Base-by-base conservation (phyloP, 257 asterid genomes). In the Solanum ahanhuiri region DNA sequence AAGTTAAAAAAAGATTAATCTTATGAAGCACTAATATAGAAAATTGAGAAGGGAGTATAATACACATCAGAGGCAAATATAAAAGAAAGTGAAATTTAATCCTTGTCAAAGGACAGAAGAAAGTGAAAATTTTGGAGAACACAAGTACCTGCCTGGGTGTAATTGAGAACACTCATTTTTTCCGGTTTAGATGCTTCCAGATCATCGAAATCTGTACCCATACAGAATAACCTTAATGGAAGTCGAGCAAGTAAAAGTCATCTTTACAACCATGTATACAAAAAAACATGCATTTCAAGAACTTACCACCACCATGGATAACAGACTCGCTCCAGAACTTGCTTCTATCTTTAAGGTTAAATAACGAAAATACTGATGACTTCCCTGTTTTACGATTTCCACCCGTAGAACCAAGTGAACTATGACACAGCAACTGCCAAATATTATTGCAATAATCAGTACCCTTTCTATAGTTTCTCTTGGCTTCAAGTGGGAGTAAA, bases 91-190 rank as follows among this genome's bases (percentile, higher is more conserved):
- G 14, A 30, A 43, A 43, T 28, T 9, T 45, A 60, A 60, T 60
- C 69, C 69, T 60, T 60, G 30, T 60, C 9, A 79, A 28, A 57
- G 31, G 3, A 28, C 0, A 48, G 31, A 48, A 79, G n/a, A 48
- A 79, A 79, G 23, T 30, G 4, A 30, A 43, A 25, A 45, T 9
- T 17, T 79, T 71, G 82, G 83, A 67, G 81, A 72, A 85, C 90
- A 91, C 88, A 94, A 93, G 92, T 96, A 96, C 99, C 99, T 95
- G 99, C 98, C 98, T 95, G 94, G 90, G 99, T 95, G 97, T 92
- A 96, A 93, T 95, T 95, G 89, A 88, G 48, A 81, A 90, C 87
- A 89, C 91, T 90, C 77, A 85, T 87, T 93, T 93, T 95, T 67
- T 69, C 93, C 12, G 93, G 95, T 23, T 85, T 90, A 83, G 98